Evolutionary conservation across 2,329 filamentous ascomycete species (phyloP), one percentile per base, ranked within the genome.

Genomic region (Chrysoporthe deuterocubensis): DNA sequence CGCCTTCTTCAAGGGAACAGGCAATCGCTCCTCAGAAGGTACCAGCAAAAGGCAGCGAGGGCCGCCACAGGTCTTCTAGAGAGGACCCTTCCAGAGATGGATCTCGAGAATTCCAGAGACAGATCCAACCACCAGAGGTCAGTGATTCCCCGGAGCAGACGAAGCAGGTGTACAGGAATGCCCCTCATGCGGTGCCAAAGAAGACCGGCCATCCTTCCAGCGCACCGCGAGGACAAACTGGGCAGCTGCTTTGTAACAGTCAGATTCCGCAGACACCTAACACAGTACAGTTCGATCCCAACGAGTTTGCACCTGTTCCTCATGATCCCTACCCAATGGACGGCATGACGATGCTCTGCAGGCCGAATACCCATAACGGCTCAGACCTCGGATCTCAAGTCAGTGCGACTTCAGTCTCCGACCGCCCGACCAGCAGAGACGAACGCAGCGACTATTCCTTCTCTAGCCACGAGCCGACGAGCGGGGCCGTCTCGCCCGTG

Each of bases 281-380:
- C 67, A 73, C 73, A 52, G 61, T 75, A n/a, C 76, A 78, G 42
- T 81, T 85, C 63, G 87, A 89, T 68, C 72, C 77, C 50, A 82
- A 81, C 66, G 89, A 94, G 71, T 87, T 92, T 69, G 84, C 89
- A 4, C 80, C 88, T 16, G 87, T 97, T 2, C 94, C 95, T 16
- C 94, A 97, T 74, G 96, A 98, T 73, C 93, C 96, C 11, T 97
- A 97, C 76, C 94, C 95, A 0, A 88, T 91, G 78, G 95, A 98
- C 76, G 95, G 94, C 4, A 98, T 98, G 94, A 97, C 95, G 0
- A 97, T 98, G 88, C 91, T 97, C 71, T 98, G 95, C 79, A 89
- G 94, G 69, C 90, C 92, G 50, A 91, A 89, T 4, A 69, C 67
- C 32, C 70, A 85, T 85, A 62, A 90, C 89, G n/a, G 89, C 90